phyloP scores from a whole-genome alignment of 108 stramenopile genomes.

The Schizochytrium sp. region DNA sequence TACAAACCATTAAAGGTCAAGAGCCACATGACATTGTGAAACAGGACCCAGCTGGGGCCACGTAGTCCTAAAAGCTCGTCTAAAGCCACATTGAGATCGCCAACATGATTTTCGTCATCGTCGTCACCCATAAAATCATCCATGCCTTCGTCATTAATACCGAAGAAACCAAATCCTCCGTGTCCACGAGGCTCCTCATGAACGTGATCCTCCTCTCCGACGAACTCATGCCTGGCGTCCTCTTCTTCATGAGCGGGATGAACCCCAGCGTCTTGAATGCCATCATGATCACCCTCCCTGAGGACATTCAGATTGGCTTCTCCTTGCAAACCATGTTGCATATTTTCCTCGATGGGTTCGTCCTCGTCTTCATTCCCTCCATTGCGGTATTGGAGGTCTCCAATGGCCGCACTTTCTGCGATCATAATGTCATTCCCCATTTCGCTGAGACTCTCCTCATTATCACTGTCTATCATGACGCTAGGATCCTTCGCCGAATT shows the following conservation, averaged over 20 bases:
- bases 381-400: too few relatives aligned
- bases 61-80: slow-evolving; percentile 52
- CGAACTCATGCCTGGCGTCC: background rate
- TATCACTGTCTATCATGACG: too few relatives aligned
- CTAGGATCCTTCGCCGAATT: too few relatives aligned
- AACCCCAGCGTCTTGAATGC: background rate
- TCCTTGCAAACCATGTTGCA: too few relatives aligned
- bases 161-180: background rate
- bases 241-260: background rate
- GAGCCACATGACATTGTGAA: slow-evolving; percentile 61
- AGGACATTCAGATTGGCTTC: too few relatives aligned
- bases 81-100: slow-evolving; percentile 41
- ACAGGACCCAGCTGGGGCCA: slow-evolving; percentile 50
- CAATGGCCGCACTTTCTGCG: too few relatives aligned
- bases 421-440: too few relatives aligned
- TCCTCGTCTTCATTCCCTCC: too few relatives aligned
- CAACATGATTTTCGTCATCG: background rate
- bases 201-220: background rate
- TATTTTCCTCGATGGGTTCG: too few relatives aligned
- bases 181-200: background rate
- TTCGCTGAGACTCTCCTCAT: too few relatives aligned
- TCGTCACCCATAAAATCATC: background rate
- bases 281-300: background rate
- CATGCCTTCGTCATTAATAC: background rate
- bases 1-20: slow-evolving; percentile 45